These are phyloP conservation scores for Hura crepitans DNA, from an alignment of 441 rosid species.

Conservation along the genomic window DNA sequence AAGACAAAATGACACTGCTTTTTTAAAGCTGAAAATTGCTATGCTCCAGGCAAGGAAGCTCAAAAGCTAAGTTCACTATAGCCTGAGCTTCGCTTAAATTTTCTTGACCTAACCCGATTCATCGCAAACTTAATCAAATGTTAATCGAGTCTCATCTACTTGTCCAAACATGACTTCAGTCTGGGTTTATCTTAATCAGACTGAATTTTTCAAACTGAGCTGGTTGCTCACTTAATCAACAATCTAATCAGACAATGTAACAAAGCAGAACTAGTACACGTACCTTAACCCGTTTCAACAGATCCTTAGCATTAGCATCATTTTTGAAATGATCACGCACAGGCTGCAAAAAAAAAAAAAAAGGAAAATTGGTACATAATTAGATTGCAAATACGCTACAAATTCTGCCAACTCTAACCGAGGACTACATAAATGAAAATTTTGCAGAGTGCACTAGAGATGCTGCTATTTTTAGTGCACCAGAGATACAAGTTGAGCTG, in stretches of 20 bases:
- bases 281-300: slow-evolving; percentile 73
- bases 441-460: too few species aligned
- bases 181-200: not conserved
- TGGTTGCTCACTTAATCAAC: not conserved
- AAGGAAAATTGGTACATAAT: not conserved
- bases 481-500: not conserved
- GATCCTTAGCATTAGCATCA: slow-evolving; percentile 59
- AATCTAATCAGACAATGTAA: slow-evolving; percentile 2
- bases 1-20: not conserved
- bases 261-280: not conserved
- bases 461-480: not conserved
- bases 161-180: not conserved
- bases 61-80: not conserved
- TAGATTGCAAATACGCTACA: not conserved
- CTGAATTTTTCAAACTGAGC: not conserved
- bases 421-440: too few species aligned
- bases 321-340: slow-evolving; percentile 70
- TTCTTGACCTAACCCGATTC: slow-evolving; percentile 5
- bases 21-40: not conserved
- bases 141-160: not conserved
- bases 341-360: slow-evolving; percentile 49
- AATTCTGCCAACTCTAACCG: not conserved
- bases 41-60: not conserved
- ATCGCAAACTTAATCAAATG: not conserved
- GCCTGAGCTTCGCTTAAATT: not conserved